Conservation (phyloP, 129 eudicot genomes). For the Daucus carota region DH1_v3.0 NC_030389.2:32875501-32876000, state of each 20-base stretch:
- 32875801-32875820: constrained; percentile 68
- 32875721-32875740: constrained; percentile 19
- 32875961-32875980: constrained; percentile 94
- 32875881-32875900: constrained; percentile 74
- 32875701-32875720: constrained; percentile 17
- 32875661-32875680: background rate
- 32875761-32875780: constrained; percentile 36
- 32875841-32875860: constrained; percentile 55
- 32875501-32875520: background rate
- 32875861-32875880: constrained; percentile 75
- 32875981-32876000: constrained; percentile 62
- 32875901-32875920: constrained; percentile 80
- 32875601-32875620: background rate
- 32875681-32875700: background rate
- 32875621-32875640: background rate
- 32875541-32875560: background rate
- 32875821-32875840: constrained; percentile 50
- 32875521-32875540: background rate
- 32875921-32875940: constrained; percentile 91
- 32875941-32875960: constrained; percentile 95
- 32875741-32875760: constrained; percentile 44
- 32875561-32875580: background rate
- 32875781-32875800: constrained; percentile 60
- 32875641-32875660: background rate
- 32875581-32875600: background rate